phyloP scores from a whole-genome alignment of 352 stramenopile species.

The Aphanomyces euteiches region DNA sequence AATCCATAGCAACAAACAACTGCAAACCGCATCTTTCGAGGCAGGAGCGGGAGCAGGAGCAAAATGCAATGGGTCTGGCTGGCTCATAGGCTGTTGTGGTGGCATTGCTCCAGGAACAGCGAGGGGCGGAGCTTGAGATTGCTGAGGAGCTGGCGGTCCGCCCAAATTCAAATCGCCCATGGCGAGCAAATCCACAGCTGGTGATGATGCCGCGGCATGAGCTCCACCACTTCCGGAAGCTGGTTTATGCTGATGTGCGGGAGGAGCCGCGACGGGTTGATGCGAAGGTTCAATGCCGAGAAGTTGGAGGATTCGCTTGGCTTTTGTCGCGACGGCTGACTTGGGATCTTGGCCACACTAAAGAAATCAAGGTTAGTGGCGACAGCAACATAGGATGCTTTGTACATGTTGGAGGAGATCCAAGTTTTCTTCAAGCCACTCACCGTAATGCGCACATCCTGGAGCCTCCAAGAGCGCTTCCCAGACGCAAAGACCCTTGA shows the following conservation, averaged over 20 bases:
- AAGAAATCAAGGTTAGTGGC: conserved; percentile 1
- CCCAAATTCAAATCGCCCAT: conserved; percentile 59
- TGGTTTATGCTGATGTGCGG: background rate
- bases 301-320: conserved; percentile 59
- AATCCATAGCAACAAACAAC: background rate
- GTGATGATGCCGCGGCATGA: conserved; percentile 14
- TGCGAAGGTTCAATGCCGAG: conserved; percentile 46
- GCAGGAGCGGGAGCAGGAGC: too few species aligned
- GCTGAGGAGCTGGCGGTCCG: conserved; percentile 19
- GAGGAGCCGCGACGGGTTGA: background rate
- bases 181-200: conserved; percentile 77
- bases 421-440: conserved; percentile 81
- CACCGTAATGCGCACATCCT: conserved; percentile 55
- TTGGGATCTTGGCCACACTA: conserved; percentile 72
- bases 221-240: too few species aligned
- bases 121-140: conserved; percentile 35
- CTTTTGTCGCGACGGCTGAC: conserved; percentile 71
- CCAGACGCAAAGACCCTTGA: conserved; percentile 82
- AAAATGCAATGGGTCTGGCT: too few species aligned
- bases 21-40: background rate
- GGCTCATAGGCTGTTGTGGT: background rate
- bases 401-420: conserved; percentile 72
- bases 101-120: background rate
- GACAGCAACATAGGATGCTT: background rate
- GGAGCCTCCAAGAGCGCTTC: conserved; percentile 71